phyloP scores from a whole-genome alignment of 495 filamentous ascomycete species.

The Hypomontagnella submonticulosa region DNA sequence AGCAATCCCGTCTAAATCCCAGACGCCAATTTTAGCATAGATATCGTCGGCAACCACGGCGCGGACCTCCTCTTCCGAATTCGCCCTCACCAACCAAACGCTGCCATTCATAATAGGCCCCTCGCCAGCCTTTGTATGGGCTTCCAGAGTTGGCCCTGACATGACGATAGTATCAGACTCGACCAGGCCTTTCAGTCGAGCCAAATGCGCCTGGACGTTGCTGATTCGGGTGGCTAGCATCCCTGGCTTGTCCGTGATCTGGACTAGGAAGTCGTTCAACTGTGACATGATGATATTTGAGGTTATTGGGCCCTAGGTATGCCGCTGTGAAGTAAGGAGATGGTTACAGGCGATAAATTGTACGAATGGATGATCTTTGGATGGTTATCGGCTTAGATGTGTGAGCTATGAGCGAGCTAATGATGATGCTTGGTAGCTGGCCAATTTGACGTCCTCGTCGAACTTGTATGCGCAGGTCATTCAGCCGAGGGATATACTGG shows the following conservation, averaged over 20 bases:
- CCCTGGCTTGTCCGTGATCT: conserved; percentile 32
- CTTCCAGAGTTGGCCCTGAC: conserved; percentile 32
- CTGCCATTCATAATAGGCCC: conserved; percentile 35
- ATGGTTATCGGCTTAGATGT: conserved; percentile 1
- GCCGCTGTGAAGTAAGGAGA: not conserved
- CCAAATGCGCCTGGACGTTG: conserved; percentile 31
- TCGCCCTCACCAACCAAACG: conserved; percentile 27
- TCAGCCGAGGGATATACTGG: too few species aligned
- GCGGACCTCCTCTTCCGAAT: conserved; percentile 27
- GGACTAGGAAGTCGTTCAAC: conserved; percentile 39
- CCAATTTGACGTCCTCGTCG: too few species aligned
- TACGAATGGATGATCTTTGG: not conserved
- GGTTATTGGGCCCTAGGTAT: not conserved
- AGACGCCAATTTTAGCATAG: conserved; percentile 36
- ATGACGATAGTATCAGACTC: conserved; percentile 35
- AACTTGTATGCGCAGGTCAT: too few species aligned
- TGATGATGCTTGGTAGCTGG: too few species aligned
- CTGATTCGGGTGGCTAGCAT: conserved; percentile 18
- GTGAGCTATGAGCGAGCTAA: too few species aligned
- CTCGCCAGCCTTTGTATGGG: conserved; percentile 23
- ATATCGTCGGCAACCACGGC: conserved; percentile 24
- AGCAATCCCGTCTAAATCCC: conserved; percentile 33
- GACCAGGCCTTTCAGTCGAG: conserved; percentile 27
- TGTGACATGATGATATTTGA: conserved; percentile 25
- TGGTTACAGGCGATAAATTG: not conserved